These are phyloP conservation scores for Penicillium janthinellum DNA, from an alignment of 2,329 filamentous ascomycete genomes.

Conservation along the genomic window DNA sequence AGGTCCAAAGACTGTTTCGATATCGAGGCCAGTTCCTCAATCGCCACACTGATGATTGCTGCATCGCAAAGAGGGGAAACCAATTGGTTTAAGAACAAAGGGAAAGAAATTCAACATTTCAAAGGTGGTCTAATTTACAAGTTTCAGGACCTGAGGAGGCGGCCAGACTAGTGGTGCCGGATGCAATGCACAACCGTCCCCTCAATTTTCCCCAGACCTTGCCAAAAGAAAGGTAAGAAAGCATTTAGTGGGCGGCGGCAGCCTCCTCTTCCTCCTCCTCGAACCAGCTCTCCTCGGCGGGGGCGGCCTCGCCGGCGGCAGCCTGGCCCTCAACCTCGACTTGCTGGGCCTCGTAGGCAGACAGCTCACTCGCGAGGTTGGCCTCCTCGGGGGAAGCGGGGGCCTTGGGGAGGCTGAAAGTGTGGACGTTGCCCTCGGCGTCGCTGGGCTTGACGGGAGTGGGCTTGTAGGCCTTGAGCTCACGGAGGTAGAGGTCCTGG, in stretches of 20 bases:
- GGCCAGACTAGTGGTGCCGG: constrained; percentile 22
- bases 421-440: constrained; percentile 86
- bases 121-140: constrained; percentile 34
- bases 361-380: constrained; percentile 86
- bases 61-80: not conserved
- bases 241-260: constrained; percentile 47
- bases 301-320: constrained; percentile 60
- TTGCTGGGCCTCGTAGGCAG: constrained; percentile 90
- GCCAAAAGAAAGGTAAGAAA: constrained; percentile 26
- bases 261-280: constrained; percentile 68
- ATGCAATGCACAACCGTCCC: constrained; percentile 28
- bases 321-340: constrained; percentile 93
- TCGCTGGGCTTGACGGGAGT: constrained; percentile 81
- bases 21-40: not conserved
- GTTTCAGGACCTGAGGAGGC: constrained; percentile 30
- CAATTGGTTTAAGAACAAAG: constrained; percentile 10
- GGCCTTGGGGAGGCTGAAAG: constrained; percentile 76
- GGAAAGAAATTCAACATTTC: constrained; percentile 27
- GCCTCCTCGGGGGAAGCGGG: constrained; percentile 90
- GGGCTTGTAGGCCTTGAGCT: constrained; percentile 94
- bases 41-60: too few relatives aligned
- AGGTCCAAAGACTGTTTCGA: not conserved
- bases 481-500: constrained; percentile 95
- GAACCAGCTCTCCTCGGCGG: constrained; percentile 74
- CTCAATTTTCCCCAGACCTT: constrained; percentile 33